These are phyloP conservation scores for Penicillium egyptiacum DNA, from an alignment of 495 filamentous ascomycete species.

Conservation along the genomic window DNA sequence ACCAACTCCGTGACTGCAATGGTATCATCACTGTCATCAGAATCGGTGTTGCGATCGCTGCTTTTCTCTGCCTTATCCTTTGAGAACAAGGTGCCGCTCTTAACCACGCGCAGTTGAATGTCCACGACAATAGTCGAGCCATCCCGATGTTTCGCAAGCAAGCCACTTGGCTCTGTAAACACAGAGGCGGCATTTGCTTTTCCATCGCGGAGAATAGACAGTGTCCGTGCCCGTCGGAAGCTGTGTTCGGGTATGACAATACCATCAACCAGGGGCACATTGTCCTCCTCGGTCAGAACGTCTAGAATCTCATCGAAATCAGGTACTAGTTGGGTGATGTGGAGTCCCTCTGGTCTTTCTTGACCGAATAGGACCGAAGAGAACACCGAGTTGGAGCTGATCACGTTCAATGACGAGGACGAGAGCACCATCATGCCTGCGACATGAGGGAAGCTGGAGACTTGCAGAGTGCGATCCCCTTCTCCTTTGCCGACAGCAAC, in stretches of 20 bases:
- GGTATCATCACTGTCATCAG: constrained; percentile 41
- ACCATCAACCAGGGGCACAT: constrained; percentile 80
- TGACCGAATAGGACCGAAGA: constrained; percentile 89
- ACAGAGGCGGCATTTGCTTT: constrained; percentile 67
- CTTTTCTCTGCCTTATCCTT: constrained; percentile 42
- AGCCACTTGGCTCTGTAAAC: constrained; percentile 76
- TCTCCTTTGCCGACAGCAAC: constrained; percentile 69
- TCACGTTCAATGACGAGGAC: constrained; percentile 71
- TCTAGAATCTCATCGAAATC: constrained; percentile 80
- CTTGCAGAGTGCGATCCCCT: constrained; percentile 63
- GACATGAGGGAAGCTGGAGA: constrained; percentile 95
- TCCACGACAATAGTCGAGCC: constrained; percentile 89
- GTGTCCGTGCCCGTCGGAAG: constrained; percentile 83
- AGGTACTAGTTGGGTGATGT: constrained; percentile 78
- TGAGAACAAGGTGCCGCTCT: constrained; percentile 64
- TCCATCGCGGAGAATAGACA: constrained; percentile 78
- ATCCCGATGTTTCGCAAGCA: constrained; percentile 84
- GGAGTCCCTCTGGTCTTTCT: constrained; percentile 73
- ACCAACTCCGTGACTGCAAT: constrained; percentile 71
- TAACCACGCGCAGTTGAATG: constrained; percentile 92
- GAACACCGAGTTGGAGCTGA: constrained; percentile 92
- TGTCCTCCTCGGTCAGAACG: constrained; percentile 82
- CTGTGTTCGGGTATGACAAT: constrained; percentile 95
- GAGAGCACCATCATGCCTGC: constrained; percentile 92
- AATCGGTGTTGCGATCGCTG: constrained; percentile 33